Conservation (phyloP, 73 alveolate species). For the Tetrahymena malaccensis region DNA sequence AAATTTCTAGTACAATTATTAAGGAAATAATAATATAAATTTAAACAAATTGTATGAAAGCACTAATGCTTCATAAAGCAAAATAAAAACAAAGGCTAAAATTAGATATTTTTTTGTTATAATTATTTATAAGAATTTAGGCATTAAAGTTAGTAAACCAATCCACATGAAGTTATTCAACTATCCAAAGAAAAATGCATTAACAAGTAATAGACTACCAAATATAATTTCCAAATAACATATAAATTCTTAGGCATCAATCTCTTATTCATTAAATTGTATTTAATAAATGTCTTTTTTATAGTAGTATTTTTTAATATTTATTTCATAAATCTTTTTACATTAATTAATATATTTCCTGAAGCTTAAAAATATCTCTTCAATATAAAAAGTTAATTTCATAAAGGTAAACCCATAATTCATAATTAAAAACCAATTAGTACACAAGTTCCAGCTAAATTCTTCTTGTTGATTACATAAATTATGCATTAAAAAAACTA, state of each 20-base stretch:
- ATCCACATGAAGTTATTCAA: background rate
- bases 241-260: background rate
- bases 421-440: background rate
- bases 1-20: background rate
- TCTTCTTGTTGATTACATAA: background rate
- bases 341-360: background rate
- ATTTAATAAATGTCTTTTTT: background rate
- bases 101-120: background rate
- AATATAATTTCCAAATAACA: background rate
- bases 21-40: background rate
- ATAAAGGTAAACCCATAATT: background rate
- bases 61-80: too few species aligned
- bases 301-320: background rate
- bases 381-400: background rate
- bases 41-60: background rate
- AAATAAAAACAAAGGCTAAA: too few species aligned
- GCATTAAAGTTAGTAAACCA: background rate
- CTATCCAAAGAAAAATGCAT: background rate
- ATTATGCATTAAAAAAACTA: background rate
- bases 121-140: background rate
- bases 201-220: background rate
- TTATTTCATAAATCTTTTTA: background rate
- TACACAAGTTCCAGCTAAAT: background rate
- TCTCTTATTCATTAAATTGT: background rate
- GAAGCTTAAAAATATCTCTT: background rate